Evolutionary conservation across 2,329 filamentous ascomycete species (phyloP), one percentile per base, ranked within the genome.

Genomic region (Penicillium frequentans): DNA sequence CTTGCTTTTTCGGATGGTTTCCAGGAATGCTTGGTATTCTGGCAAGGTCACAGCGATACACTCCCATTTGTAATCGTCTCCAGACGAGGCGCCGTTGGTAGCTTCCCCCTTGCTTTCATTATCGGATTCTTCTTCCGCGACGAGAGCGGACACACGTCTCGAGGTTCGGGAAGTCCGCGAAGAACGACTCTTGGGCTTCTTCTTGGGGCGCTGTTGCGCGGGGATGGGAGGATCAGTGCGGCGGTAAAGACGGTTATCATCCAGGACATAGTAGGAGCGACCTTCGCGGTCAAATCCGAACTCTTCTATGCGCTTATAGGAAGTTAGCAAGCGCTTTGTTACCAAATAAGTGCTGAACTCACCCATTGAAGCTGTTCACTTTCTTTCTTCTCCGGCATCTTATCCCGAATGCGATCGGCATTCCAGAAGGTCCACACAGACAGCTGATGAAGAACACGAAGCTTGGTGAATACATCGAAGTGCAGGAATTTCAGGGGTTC

Each of bases 221-320:
- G 86, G 83, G 2, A 84, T 80, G 1, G 86, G 85, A 26, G 89
- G 83, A 58, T 96, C 90, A n/a, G 90, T 91, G 59, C 89, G 82
- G 55, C 93, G 90, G 73, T 99, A 99, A 43, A 99, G 81, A 60
- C 95, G 86, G 67, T 97, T 96, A 72, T 99, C 95, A 67, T 98
- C 93, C 3, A 99, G 83, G 3, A 98, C 88, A 69, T 89, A 96
- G 71, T 98, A 96, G 35, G 87, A 87, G 37, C 91, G 88, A 62
- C 96, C 93, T 47, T 96, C 82, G 23, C 86, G 83, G 73, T 99
- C 95, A 86, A 91, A 98, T 10, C 95, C 95, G 60, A 75, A 66
- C 58, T 76, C 74, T 54, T 76, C 71, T 54, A 75, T 67, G 62
- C 80, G 80, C 81, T 82, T 62, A 45, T 48, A 49, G 51, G 10